Conservation (phyloP, 202 grass and related monocot species). For the Setaria viridis region DNA sequence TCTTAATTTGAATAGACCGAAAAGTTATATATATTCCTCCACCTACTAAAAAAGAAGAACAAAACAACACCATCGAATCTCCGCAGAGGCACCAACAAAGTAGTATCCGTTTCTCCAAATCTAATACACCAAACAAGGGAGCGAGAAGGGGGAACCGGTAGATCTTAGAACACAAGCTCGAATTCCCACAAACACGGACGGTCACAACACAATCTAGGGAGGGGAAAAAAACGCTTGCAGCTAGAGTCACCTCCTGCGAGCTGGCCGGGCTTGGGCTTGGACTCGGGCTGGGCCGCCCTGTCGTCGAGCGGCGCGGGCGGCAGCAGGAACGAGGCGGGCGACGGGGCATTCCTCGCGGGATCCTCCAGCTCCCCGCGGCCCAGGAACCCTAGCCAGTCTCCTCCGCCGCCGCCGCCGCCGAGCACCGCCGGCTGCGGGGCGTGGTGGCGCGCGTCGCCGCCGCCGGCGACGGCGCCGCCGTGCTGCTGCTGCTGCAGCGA, state of each 20-base stretch:
- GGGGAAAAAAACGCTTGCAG: not conserved
- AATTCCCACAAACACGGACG: not conserved
- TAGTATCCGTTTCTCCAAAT: slow-evolving; percentile 20
- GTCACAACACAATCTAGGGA: not conserved
- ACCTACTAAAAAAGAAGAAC: not conserved
- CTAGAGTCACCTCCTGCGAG: slow-evolving; percentile 47
- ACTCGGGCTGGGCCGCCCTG: slow-evolving; percentile 35
- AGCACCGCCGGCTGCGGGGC: slow-evolving; percentile 32
- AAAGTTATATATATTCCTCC: slow-evolving; percentile 4
- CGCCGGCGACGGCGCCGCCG: not conserved
- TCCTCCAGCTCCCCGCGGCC: slow-evolving; percentile 25
- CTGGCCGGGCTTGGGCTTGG: slow-evolving; percentile 42
- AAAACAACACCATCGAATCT: not conserved
- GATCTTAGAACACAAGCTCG: slow-evolving; percentile 36
- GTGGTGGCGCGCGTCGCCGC: slow-evolving; percentile 40
- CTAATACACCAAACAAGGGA: not conserved
- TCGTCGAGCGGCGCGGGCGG: slow-evolving; percentile 41
- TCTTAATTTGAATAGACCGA: slow-evolving; percentile 25
- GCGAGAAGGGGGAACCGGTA: not conserved
- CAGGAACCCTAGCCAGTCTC: slow-evolving; percentile 46
- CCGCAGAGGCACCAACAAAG: slow-evolving; percentile 5
- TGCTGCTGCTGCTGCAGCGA: slow-evolving; percentile 40
- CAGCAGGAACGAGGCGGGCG: slow-evolving; percentile 45
- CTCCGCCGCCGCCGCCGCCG: not conserved
- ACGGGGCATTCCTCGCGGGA: slow-evolving; percentile 26